A percentile compares a stretch with the other conserved stretches of the same genome.
phyloP scores from a whole-genome alignment of 805 yeast species.

The Scheffersomyces stipitis region DNA sequence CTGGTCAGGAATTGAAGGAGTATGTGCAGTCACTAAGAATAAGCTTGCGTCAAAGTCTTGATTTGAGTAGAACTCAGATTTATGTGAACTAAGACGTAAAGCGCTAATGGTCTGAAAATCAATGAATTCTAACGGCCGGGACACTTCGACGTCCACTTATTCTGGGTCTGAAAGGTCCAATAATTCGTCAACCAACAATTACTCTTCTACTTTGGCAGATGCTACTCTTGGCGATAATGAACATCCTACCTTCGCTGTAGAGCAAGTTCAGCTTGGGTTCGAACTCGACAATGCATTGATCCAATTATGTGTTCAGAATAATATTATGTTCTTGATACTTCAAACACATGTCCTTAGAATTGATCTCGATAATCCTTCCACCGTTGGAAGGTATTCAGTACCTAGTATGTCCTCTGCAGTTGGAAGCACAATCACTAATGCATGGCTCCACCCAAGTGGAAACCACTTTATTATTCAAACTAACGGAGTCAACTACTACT shows the following conservation, averaged over 20 bases:
- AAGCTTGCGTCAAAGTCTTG: no score
- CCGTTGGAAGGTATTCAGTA: slow-evolving; percentile 22
- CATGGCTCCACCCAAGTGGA: slow-evolving; percentile 43
- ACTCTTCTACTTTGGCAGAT: background rate
- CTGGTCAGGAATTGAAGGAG: no score
- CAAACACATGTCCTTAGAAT: slow-evolving; percentile 24
- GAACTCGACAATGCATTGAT: slow-evolving; percentile 24
- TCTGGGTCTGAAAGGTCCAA: background rate
- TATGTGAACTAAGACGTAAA: no score
- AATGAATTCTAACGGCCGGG: background rate
- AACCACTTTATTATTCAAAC: slow-evolving; percentile 31
- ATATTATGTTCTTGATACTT: slow-evolving; percentile 34
- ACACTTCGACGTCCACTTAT: background rate
- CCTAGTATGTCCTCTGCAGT: slow-evolving; percentile 14
- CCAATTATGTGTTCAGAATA: slow-evolving; percentile 29
- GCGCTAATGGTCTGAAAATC: no score
- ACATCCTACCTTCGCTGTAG: slow-evolving; percentile 28
- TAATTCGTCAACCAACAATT: background rate
- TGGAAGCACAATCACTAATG: slow-evolving; percentile 17
- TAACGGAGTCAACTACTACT: slow-evolving; percentile 22
- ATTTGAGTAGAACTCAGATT: no score
- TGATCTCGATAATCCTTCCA: slow-evolving; percentile 36
- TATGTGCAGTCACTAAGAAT: no score
- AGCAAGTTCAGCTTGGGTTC: slow-evolving; percentile 41
- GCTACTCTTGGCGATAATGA: slow-evolving; percentile 5